Evolutionary conservation across 2,329 filamentous ascomycete species (phyloP).

Genomic region (Fusarium solani-melongenae): DNA sequence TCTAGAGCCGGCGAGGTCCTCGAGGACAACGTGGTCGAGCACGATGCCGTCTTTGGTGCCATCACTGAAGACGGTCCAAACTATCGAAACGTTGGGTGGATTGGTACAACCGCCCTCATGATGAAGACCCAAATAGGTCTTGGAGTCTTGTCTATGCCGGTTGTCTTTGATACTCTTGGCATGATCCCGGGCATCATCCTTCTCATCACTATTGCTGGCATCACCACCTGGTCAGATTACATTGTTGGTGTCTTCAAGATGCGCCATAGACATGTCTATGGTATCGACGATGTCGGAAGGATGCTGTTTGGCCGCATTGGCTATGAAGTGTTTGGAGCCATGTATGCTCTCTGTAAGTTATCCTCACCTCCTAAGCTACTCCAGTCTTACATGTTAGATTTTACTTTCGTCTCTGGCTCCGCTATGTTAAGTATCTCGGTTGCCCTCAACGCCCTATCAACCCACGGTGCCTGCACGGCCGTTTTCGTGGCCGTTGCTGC

Average conservation of each 20-base stretch:
- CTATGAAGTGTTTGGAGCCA: slow-evolving; percentile 52
- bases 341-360: slow-evolving; percentile 48
- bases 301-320: slow-evolving; percentile 59
- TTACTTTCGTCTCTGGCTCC: slow-evolving; percentile 3
- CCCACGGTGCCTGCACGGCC: slow-evolving; percentile 52
- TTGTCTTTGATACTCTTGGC: slow-evolving; percentile 56
- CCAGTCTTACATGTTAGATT: background rate
- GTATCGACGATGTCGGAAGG: slow-evolving; percentile 62
- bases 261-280: slow-evolving; percentile 60
- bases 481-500: slow-evolving; percentile 51
- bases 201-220: slow-evolving; percentile 51
- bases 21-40: background rate
- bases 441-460: slow-evolving; percentile 51
- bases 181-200: slow-evolving; percentile 58
- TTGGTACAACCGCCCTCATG: slow-evolving; percentile 55
- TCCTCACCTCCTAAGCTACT: background rate
- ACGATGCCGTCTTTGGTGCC: slow-evolving; percentile 44
- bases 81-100: slow-evolving; percentile 50
- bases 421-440: slow-evolving; percentile 48
- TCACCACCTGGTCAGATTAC: slow-evolving; percentile 44
- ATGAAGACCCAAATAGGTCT: slow-evolving; percentile 59
- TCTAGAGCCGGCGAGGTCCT: background rate
- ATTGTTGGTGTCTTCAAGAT: slow-evolving; percentile 62
- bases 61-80: slow-evolving; percentile 42
- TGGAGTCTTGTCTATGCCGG: slow-evolving; percentile 59